phyloP scores from a whole-genome alignment of 805 yeast genomes.

The Metschnikowia vanudenii region DNA sequence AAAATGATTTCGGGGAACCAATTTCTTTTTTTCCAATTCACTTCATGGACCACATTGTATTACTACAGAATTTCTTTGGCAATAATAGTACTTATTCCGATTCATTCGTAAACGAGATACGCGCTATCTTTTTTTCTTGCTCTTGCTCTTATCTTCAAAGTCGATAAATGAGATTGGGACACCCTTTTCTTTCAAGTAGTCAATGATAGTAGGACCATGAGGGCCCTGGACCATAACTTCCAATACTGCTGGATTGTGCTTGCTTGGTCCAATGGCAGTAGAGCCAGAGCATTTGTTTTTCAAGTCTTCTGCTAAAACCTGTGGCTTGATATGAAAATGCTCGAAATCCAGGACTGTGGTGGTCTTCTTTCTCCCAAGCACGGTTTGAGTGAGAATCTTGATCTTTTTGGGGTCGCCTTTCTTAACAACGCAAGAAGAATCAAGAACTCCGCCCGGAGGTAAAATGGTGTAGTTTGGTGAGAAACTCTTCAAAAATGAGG shows the following conservation, averaged over 20 bases:
- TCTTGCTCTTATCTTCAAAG: slow-evolving; percentile 59
- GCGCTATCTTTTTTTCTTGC: slow-evolving; percentile 43
- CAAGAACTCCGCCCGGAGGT: slow-evolving; percentile 40
- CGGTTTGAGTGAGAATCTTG: slow-evolving; percentile 64
- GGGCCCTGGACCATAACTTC: slow-evolving; percentile 92
- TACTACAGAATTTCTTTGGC: not conserved
- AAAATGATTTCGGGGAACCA: not conserved
- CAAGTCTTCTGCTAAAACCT: slow-evolving; percentile 62
- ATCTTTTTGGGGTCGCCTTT: slow-evolving; percentile 73
- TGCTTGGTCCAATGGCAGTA: slow-evolving; percentile 64
- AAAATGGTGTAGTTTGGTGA: slow-evolving; percentile 51
- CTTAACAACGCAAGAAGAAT: slow-evolving; percentile 9
- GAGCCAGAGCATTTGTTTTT: slow-evolving; percentile 88
- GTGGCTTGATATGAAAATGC: slow-evolving; percentile 61
- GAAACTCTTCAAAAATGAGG: slow-evolving; percentile 45
- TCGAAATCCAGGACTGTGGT: slow-evolving; percentile 75
- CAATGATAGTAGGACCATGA: slow-evolving; percentile 64
- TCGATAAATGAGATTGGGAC: slow-evolving; percentile 65
- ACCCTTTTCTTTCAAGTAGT: slow-evolving; percentile 58
- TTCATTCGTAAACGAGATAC: not conserved
- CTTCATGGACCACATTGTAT: slow-evolving; percentile 3
- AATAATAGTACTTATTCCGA: not conserved
- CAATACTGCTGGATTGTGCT: slow-evolving; percentile 50
- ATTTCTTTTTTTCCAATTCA: not conserved
- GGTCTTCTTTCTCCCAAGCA: slow-evolving; percentile 77